Conservation (phyloP, 352 stramenopile species). For the Phytophthora boehmeriae region DNA sequence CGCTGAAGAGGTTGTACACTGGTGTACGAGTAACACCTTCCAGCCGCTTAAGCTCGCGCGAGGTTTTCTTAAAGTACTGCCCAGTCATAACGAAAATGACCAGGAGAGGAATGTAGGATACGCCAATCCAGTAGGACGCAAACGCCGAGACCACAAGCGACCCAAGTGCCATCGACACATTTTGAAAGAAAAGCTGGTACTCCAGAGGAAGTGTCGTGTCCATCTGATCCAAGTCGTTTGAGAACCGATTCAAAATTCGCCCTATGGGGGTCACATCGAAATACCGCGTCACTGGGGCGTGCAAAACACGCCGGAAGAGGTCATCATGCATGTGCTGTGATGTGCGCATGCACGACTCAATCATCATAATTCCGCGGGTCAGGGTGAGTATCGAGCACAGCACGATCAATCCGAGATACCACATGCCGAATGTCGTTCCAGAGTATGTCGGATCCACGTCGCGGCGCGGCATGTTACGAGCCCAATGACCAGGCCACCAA, state of each 20-base stretch:
- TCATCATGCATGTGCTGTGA: slow-evolving; percentile 39
- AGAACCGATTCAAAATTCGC: slow-evolving; percentile 61
- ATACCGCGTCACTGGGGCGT: slow-evolving; percentile 48
- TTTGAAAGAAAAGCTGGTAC: slow-evolving; percentile 40
- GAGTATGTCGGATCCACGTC: slow-evolving; percentile 45
- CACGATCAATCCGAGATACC: slow-evolving; percentile 39
- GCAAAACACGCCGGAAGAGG: slow-evolving; percentile 45
- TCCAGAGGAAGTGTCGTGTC: slow-evolving; percentile 43
- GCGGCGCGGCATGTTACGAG: slow-evolving; percentile 31
- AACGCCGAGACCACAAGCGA: slow-evolving; percentile 46
- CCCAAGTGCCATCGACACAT: slow-evolving; percentile 33
- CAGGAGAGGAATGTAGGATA: slow-evolving; percentile 64
- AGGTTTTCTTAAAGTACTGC: slow-evolving; percentile 88
- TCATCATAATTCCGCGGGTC: slow-evolving; percentile 26
- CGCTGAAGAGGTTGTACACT: slow-evolving; percentile 91
- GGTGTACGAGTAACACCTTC: slow-evolving; percentile 88
- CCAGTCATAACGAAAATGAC: slow-evolving; percentile 55
- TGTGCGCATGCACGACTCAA: slow-evolving; percentile 35
- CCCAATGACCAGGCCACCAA: slow-evolving; percentile 48
- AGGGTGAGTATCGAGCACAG: slow-evolving; percentile 29
- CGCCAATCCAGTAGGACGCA: slow-evolving; percentile 42
- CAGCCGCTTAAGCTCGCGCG: slow-evolving; percentile 91
- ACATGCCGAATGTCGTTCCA: slow-evolving; percentile 30
- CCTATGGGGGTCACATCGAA: slow-evolving; percentile 66
- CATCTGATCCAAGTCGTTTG: slow-evolving; percentile 57